These are phyloP conservation scores for Diplotaxis tenuifolia DNA, from an alignment of 345 rosid genomes.

Conservation along the genomic window DNA sequence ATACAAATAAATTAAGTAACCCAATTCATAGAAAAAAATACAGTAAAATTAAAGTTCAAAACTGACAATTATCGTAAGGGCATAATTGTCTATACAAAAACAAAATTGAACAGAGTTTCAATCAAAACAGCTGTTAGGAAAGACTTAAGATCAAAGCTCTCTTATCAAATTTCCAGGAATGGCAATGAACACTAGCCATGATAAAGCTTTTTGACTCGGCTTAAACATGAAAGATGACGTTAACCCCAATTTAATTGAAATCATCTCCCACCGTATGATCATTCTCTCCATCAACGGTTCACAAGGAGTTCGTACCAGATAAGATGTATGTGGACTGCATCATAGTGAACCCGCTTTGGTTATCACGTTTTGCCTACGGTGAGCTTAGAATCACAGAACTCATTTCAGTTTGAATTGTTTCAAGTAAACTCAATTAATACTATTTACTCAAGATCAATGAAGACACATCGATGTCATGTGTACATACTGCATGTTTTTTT, in stretches of 20 bases:
- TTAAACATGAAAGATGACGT: conserved; percentile 51
- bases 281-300: conserved; percentile 18
- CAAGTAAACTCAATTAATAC: conserved; percentile 1
- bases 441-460: conserved; percentile 15
- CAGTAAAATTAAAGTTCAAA: neutral
- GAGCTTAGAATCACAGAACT: conserved; percentile 32
- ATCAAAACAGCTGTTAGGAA: conserved; percentile 39
- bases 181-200: conserved; percentile 46
- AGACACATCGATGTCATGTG: conserved; percentile 35
- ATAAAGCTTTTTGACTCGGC: conserved; percentile 51
- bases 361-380: conserved; percentile 27
- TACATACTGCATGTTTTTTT: too few relatives aligned
- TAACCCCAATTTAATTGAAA: conserved; percentile 29
- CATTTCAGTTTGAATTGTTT: conserved; percentile 32
- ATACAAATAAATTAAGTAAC: too few relatives aligned
- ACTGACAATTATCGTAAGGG: neutral
- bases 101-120: conserved; percentile 23
- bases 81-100: conserved; percentile 3
- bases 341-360: conserved; percentile 50
- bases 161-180: conserved; percentile 46
- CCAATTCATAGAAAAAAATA: neutral
- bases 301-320: conserved; percentile 31
- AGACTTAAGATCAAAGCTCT: conserved; percentile 39
- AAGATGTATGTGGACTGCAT: conserved; percentile 45
- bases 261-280: conserved; percentile 32